Evolutionary conservation across 306 rosid species (phyloP).

Genomic region (Sicyos edulis): DNA sequence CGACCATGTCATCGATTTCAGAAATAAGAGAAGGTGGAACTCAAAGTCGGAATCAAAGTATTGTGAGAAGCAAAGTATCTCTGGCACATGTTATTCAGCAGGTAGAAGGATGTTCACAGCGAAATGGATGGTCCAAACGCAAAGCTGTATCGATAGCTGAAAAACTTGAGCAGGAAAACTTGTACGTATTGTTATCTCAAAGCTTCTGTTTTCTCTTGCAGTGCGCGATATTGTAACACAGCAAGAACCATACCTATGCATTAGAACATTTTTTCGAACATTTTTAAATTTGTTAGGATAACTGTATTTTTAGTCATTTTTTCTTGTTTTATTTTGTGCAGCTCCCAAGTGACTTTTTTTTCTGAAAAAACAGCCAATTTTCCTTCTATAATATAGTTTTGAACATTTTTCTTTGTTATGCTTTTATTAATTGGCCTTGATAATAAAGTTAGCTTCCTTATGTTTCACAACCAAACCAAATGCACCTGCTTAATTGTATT

Average conservation of each 20-base stretch:
- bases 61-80: constrained; percentile 88
- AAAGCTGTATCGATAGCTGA: constrained; percentile 97
- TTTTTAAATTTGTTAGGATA: too few species aligned
- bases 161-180: constrained; percentile 94
- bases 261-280: background rate
- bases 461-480: constrained; percentile 9
- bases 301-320: too few species aligned
- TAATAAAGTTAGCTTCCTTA: background rate
- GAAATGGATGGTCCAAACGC: constrained; percentile 72
- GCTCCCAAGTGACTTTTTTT: too few species aligned
- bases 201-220: constrained; percentile 9
- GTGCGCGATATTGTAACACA: background rate
- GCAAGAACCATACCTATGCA: background rate
- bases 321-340: too few species aligned
- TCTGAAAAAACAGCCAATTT: too few species aligned
- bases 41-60: constrained; percentile 62
- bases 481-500: constrained; percentile 6
- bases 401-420: background rate
- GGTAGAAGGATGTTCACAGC: constrained; percentile 74
- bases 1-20: constrained; percentile 32
- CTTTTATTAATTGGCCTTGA: constrained; percentile 3
- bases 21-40: constrained; percentile 49
- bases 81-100: constrained; percentile 99
- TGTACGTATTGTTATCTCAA: constrained; percentile 48
- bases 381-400: too few species aligned